Base-by-base conservation (phyloP, 176 grass and related monocot species). In the Triticum urartu region DNA sequence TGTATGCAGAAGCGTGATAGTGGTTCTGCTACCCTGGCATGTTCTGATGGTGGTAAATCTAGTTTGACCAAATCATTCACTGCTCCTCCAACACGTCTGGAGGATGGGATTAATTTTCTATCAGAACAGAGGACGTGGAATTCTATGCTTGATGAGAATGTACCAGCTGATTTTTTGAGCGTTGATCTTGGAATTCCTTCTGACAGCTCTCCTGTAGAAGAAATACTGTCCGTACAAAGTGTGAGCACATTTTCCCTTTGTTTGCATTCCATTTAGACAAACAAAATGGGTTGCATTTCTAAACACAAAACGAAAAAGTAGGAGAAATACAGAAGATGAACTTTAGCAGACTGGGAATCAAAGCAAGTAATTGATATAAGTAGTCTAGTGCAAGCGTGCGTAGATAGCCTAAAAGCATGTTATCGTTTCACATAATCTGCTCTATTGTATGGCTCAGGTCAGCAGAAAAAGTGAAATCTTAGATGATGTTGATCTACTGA, bases 401-500 rank as follows among this genome's bases (percentile, higher is more conserved):
- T 62, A 79, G 35, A 88, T 73, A 72, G 12, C 28, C 24, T 66
- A 68, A 60, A 15, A 75, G 9, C 12, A 13, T 87, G 39, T 91
- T 59, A 62, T 82, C 45, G 39, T 62, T 62, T 85, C 20, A 9
- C 45, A 81, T 70, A 22, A 64, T 86, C 25, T 93, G 64, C 63
- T 85, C 81, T 43, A 60, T 88, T 60, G 20, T 77, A 34, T 78
- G 43, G 33, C 21, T 59, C 93, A 98, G 95, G 78, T 81, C 47
- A 98, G 91, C 82, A 91, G 78, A 83, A 98, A 96, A 98, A 92
- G 54, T 21, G 54, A 87, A 14, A 91, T 92, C 80, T 59, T 59
- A 59, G 94, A 98, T 80, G 92, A 96, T 77, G 87, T 97, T 74
- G 97, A 99, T 86, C 91, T 96, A 60, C 69, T 97, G 45, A 92